phyloP scores from a whole-genome alignment of 495 filamentous ascomycete genomes.

The Neurospora pannonica region DNA sequence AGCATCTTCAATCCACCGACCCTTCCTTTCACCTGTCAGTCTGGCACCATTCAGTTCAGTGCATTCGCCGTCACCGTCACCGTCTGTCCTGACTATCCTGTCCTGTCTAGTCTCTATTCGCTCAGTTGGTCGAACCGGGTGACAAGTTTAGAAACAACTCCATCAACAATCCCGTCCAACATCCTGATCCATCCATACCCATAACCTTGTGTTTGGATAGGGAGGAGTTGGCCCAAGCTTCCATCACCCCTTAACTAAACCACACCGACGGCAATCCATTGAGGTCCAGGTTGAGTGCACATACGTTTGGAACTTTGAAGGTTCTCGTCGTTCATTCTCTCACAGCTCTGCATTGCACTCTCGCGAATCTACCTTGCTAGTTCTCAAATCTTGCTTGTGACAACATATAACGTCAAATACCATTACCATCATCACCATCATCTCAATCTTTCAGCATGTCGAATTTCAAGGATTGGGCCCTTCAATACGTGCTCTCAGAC shows the following conservation, averaged over 20 bases:
- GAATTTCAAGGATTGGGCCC: constrained; percentile 36
- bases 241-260: not conserved
- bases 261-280: not conserved
- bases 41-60: not conserved
- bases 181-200: not conserved
- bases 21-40: not conserved
- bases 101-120: not conserved
- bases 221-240: not conserved
- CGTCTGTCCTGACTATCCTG: not conserved
- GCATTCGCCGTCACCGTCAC: not conserved
- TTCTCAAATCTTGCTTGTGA: constrained; percentile 1
- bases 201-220: not conserved
- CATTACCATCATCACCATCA: not conserved
- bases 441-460: constrained; percentile 23
- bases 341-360: not conserved
- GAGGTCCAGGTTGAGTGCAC: not conserved
- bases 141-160: not conserved
- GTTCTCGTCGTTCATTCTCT: not conserved
- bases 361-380: not conserved
- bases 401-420: not conserved
- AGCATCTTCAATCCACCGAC: not conserved
- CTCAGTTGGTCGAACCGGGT: not conserved
- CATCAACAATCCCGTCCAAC: not conserved
- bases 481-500: constrained; percentile 40
- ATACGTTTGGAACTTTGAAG: not conserved